These are phyloP conservation scores for Hypoxylon lenormandii DNA, from an alignment of 495 filamentous ascomycete species.

Conservation along the genomic window DNA sequence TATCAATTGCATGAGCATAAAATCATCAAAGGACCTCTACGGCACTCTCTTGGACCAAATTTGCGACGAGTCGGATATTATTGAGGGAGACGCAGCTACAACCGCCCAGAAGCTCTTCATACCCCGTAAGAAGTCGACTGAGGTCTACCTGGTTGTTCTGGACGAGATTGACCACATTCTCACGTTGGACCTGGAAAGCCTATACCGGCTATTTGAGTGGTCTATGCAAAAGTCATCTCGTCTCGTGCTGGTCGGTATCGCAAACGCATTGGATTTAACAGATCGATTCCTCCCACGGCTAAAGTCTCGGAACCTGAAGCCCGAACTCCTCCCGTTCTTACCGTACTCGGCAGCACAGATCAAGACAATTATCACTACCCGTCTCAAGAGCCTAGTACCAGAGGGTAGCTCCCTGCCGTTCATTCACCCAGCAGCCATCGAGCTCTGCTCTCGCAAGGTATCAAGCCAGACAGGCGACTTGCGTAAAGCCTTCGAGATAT, in stretches of 20 bases:
- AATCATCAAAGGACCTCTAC: slow-evolving; percentile 83
- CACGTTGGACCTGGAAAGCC: slow-evolving; percentile 81
- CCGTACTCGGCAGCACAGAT: slow-evolving; percentile 94
- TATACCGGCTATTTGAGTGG: slow-evolving; percentile 95
- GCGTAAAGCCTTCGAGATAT: slow-evolving; percentile 93
- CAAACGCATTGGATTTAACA: slow-evolving; percentile 94
- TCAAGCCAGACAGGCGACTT: slow-evolving; percentile 92
- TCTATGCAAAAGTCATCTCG: slow-evolving; percentile 81
- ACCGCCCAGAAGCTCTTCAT: slow-evolving; percentile 73
- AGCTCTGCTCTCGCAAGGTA: slow-evolving; percentile 92
- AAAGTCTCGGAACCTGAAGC: slow-evolving; percentile 90
- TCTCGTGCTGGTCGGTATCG: slow-evolving; percentile 89
- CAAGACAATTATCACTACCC: slow-evolving; percentile 82
- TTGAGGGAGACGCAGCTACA: slow-evolving; percentile 67
- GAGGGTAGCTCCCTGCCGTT: slow-evolving; percentile 79
- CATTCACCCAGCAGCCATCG: slow-evolving; percentile 90
- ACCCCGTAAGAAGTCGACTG: slow-evolving; percentile 65
- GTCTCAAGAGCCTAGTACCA: slow-evolving; percentile 77
- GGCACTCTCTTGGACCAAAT: slow-evolving; percentile 72
- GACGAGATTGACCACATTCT: slow-evolving; percentile 97
- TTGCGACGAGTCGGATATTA: slow-evolving; percentile 52
- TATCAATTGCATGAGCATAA: slow-evolving; percentile 97
- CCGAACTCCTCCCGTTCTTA: slow-evolving; percentile 87
- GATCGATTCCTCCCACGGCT: slow-evolving; percentile 94
- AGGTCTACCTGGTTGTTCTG: slow-evolving; percentile 81